Conservation (phyloP, 1,139 yeast genomes). For the Casaregolazyma lundiana region DNA sequence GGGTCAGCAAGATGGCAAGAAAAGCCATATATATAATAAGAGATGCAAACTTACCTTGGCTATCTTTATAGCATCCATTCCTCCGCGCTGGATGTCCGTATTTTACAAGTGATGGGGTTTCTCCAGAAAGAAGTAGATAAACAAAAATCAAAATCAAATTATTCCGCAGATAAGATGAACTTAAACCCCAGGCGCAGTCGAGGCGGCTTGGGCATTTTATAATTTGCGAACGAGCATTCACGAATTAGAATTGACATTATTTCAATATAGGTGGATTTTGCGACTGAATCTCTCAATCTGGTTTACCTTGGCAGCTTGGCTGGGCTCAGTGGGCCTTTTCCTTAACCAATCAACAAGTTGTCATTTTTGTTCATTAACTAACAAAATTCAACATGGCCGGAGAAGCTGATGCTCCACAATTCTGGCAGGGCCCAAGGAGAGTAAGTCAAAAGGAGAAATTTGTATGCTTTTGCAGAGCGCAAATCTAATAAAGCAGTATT, state of each 20-base stretch:
- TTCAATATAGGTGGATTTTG: not conserved
- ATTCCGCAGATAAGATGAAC: constrained; percentile 1
- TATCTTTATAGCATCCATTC: constrained; percentile 55
- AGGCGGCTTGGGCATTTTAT: not conserved
- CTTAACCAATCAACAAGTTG: constrained; percentile 9
- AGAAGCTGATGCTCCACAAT: constrained; percentile 10
- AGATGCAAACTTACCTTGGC: constrained; percentile 40
- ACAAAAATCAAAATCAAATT: not conserved
- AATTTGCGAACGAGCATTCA: too few relatives aligned
- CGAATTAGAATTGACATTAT: not conserved
- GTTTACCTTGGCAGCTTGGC: not conserved
- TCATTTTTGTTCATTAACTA: not conserved
- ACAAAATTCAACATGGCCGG: constrained; percentile 7
- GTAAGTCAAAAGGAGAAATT: not conserved
- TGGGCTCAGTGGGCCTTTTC: not conserved
- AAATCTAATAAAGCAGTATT: constrained; percentile 44
- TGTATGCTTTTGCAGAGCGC: not conserved
- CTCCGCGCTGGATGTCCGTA: not conserved
- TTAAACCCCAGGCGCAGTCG: too few relatives aligned
- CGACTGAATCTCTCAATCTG: not conserved
- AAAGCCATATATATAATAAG: not conserved
- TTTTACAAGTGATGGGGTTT: not conserved
- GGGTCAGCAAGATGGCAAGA: not conserved
- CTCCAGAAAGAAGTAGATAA: not conserved
- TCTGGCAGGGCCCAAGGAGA: constrained; percentile 11